Evolutionary conservation across 257 asterid genomes (phyloP), one percentile per base, ranked within the genome.

Genomic region (Solanum chmielewskii): DNA sequence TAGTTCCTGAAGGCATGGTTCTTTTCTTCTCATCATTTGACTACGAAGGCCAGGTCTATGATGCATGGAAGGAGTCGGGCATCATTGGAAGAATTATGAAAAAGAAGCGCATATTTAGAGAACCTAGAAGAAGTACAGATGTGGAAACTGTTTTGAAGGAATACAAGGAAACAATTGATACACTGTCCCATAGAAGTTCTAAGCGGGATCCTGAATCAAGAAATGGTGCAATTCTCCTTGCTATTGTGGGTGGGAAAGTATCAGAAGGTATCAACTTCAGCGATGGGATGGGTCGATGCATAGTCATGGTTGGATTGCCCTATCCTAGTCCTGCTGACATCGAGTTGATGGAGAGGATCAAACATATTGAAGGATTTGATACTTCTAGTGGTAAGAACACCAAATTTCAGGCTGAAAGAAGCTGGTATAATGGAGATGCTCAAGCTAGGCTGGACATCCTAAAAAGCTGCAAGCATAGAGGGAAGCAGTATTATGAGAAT

Each of bases 181-280:
- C 81, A 31, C 75, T 90, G 85, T 87, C 93, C 27, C 47, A 66
- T 44, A 49, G 33, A 45, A 84, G 83, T 88, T 77, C 86, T 88
- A 78, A 70, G 11, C 12, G 14, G 45, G 86, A 88, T 71, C 82
- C 89, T 64, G 80, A 85, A 25, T 89, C 94, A 83, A 88, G 91
- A 84, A 95, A 88, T 75, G 99, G 99, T 82, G 99, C 99, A 39
- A 90, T 97, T 88, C 95, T 97, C 86, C 89, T 94, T 73, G 99
- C 99, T 31, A 93, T 97, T 85, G 99, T 97, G n/a, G 99, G 99
- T 70, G 99, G 99, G 41, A 97, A 97, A 92, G 91, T 97, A 90
- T 97, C 99, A 9, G 99, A 97, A 92, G 99, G 99, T 75, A 97
- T 97, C 89, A 97, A 97, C 92, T 94, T 97, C 39, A 95, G 98